phyloP scores from a whole-genome alignment of 345 rosid genomes.

The Aquilaria malaccensis region DNA sequence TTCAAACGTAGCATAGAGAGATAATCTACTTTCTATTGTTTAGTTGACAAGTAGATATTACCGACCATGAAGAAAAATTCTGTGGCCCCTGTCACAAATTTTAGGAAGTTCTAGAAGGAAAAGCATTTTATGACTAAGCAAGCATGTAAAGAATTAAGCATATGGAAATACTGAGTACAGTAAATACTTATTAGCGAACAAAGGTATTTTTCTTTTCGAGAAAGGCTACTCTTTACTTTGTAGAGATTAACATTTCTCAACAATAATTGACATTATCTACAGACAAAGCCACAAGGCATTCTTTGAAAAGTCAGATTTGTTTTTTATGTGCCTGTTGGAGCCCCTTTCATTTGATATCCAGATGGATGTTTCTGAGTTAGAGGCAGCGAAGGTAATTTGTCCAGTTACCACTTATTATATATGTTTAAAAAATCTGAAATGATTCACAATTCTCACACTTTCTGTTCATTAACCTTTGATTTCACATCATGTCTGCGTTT shows the following conservation, averaged over 20 bases:
- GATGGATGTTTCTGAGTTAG: constrained; percentile 72
- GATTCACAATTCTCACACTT: background rate
- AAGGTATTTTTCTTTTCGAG: background rate
- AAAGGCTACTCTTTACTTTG: background rate
- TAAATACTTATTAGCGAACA: background rate
- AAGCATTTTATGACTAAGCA: too few relatives aligned
- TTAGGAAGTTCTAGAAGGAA: too few relatives aligned
- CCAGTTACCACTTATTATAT: background rate
- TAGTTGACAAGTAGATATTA: too few relatives aligned
- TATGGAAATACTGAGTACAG: too few relatives aligned
- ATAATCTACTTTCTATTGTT: too few relatives aligned
- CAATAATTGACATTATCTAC: constrained; percentile 9
- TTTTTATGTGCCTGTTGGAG: constrained; percentile 68
- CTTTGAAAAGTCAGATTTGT: constrained; percentile 74
- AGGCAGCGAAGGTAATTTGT: constrained; percentile 58
- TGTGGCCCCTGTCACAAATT: too few relatives aligned
- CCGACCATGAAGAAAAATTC: too few relatives aligned
- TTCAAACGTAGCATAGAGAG: too few relatives aligned
- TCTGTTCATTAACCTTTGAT: background rate
- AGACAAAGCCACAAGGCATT: constrained; percentile 73
- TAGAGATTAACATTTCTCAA: background rate
- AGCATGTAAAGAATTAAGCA: too few relatives aligned
- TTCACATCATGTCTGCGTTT: background rate
- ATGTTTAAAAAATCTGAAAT: background rate
- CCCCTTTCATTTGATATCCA: constrained; percentile 62